Percentiles rank a stretch among this genome's conserved stretches.
phyloP scores from a whole-genome alignment of 2,329 filamentous ascomycete species.

The Trichoderma guizhouense region DNA sequence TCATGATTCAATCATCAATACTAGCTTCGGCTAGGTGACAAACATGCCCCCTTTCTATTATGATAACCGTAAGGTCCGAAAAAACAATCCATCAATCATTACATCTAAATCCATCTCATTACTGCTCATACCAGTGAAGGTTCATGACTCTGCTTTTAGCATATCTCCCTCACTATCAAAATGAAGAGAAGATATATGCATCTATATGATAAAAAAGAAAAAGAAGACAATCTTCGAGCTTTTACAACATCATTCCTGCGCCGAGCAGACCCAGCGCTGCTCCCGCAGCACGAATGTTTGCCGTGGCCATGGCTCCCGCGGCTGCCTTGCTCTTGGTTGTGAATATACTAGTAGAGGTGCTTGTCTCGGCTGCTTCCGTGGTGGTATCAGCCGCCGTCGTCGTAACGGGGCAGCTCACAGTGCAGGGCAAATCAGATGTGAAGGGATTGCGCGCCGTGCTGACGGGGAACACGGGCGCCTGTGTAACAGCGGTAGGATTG shows the following conservation, averaged over 20 bases:
- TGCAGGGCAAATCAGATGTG: constrained; percentile 43
- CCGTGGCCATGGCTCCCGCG: background rate
- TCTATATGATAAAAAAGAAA: background rate
- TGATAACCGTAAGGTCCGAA: background rate
- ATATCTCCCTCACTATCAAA: background rate
- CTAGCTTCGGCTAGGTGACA: background rate
- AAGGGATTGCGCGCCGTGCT: constrained; percentile 45
- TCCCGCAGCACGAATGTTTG: constrained; percentile 6
- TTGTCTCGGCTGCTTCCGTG: constrained; percentile 23
- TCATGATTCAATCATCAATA: background rate
- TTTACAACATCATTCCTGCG: constrained; percentile 3
- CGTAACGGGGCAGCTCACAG: constrained; percentile 36
- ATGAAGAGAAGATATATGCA: background rate
- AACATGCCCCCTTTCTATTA: background rate
- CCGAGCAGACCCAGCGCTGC: constrained; percentile 3
- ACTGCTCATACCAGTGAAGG: background rate
- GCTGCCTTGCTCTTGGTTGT: constrained; percentile 3
- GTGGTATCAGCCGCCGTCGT: constrained; percentile 22
- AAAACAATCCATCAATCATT: background rate
- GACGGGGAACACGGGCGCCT: constrained; percentile 51
- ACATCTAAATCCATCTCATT: background rate
- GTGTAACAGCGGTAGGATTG: constrained; percentile 38
- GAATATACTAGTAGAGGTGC: constrained; percentile 19
- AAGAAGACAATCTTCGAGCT: background rate
- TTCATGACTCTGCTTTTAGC: background rate